These are phyloP conservation scores for Purpureocillium takamizusanense DNA, from an alignment of 2,329 filamentous ascomycete genomes.

Conservation along the genomic window DNA sequence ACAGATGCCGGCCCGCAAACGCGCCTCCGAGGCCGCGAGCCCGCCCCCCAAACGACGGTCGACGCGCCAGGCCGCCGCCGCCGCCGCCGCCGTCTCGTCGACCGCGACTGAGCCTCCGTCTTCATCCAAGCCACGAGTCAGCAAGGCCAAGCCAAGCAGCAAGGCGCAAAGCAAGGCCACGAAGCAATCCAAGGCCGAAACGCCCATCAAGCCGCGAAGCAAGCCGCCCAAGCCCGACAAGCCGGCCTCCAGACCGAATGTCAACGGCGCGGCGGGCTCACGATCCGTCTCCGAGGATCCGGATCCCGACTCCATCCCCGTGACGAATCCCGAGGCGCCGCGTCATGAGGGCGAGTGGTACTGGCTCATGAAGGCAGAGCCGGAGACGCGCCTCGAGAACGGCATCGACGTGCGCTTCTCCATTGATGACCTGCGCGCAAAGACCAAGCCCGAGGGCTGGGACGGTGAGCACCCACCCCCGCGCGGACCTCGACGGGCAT, in stretches of 20 bases:
- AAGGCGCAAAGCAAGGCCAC: background rate
- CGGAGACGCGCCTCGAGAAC: conserved; percentile 76
- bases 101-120: background rate
- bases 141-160: background rate
- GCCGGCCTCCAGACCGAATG: background rate
- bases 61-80: conserved; percentile 13
- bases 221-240: background rate
- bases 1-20: background rate
- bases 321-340: conserved; percentile 26
- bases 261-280: background rate
- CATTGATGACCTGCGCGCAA: conserved; percentile 76
- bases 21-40: background rate
- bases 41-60: conserved; percentile 17
- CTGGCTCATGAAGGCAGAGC: conserved; percentile 84
- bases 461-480: conserved; percentile 60
- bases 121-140: background rate
- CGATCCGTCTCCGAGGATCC: conserved; percentile 16
- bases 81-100: background rate
- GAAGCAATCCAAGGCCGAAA: background rate
- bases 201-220: background rate
- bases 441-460: conserved; percentile 77
- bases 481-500: background rate
- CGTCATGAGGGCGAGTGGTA: conserved; percentile 41
- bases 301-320: conserved; percentile 24
- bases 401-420: conserved; percentile 87